Evolutionary conservation across 192 early-diverging fungal species (phyloP).

Genomic region (Umbelopsis sp.): DNA sequence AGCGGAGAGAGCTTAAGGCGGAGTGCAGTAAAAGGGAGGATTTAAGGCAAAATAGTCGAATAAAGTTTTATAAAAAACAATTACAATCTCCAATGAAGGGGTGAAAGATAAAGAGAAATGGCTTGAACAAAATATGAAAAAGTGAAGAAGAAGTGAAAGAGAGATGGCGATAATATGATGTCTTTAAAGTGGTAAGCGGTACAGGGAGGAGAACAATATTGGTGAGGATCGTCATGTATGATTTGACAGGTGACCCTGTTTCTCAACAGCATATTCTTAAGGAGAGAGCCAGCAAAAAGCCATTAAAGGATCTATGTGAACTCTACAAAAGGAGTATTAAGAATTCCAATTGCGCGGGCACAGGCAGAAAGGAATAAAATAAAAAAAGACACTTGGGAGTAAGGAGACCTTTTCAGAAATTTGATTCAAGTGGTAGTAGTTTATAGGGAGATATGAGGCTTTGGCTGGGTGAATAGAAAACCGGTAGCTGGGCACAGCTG

Average conservation of each 20-base stretch:
- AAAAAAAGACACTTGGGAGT: no score
- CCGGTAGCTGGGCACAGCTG: not conserved
- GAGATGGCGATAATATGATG: not conserved
- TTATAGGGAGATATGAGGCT: slow-evolving; percentile 9
- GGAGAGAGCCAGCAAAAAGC: slow-evolving; percentile 9
- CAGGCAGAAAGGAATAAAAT: not conserved
- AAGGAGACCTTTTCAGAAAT: no score
- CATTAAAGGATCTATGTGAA: slow-evolving; percentile 13
- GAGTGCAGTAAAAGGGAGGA: not conserved
- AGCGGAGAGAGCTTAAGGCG: not conserved
- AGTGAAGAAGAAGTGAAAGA: slow-evolving; percentile 6
- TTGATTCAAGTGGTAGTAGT: no score
- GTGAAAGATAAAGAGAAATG: not conserved
- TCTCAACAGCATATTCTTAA: slow-evolving; percentile 4
- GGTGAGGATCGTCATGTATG: slow-evolving; percentile 20
- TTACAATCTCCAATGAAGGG: not conserved
- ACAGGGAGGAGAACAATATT: slow-evolving; percentile 16
- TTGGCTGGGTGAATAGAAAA: not conserved
- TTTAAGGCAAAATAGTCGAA: not conserved
- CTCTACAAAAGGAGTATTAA: slow-evolving; percentile 16
- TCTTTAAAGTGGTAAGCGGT: slow-evolving; percentile 12
- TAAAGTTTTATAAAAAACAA: no score
- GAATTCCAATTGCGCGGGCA: slow-evolving; percentile 17
- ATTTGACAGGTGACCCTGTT: slow-evolving; percentile 23
- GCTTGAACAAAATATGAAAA: not conserved